Evolutionary conservation across 2,329 filamentous ascomycete species (phyloP).

Genomic region (Didymella exigua): DNA sequence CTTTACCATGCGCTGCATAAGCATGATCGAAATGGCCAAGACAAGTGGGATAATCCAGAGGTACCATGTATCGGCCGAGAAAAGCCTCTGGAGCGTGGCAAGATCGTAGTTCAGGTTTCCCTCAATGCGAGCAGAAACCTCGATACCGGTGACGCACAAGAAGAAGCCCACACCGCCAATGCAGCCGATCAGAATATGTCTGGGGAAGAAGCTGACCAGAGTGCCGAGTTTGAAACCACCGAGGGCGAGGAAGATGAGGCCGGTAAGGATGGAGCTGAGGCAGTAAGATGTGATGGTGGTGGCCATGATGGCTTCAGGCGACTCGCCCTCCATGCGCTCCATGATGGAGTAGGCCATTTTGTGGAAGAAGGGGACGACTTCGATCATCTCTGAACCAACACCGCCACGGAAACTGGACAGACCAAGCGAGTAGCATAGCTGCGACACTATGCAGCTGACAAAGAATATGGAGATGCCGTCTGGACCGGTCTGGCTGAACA

Average conservation of each 20-base stretch:
- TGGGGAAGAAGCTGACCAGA: slow-evolving; percentile 93
- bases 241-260: slow-evolving; percentile 88
- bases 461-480: slow-evolving; percentile 99
- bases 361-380: slow-evolving; percentile 98
- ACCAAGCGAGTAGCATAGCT: slow-evolving; percentile 82
- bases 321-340: slow-evolving; percentile 74
- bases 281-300: slow-evolving; percentile 94
- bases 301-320: slow-evolving; percentile 84
- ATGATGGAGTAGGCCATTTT: slow-evolving; percentile 95
- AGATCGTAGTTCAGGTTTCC: slow-evolving; percentile 83
- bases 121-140: slow-evolving; percentile 87
- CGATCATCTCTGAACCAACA: slow-evolving; percentile 96
- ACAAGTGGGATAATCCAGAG: slow-evolving; percentile 83
- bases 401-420: slow-evolving; percentile 89
- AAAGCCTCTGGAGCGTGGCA: slow-evolving; percentile 74
- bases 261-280: slow-evolving; percentile 87
- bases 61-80: slow-evolving; percentile 73
- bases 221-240: slow-evolving; percentile 86
- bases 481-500: slow-evolving; percentile 84
- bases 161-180: slow-evolving; percentile 98
- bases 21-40: slow-evolving; percentile 76
- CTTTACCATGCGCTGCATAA: slow-evolving; percentile 74
- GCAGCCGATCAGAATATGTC: slow-evolving; percentile 94
- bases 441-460: slow-evolving; percentile 93
- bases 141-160: slow-evolving; percentile 85